Conservation (phyloP, 768 basidiomycete genomes). For the Russula griseocarnosa region DNA sequence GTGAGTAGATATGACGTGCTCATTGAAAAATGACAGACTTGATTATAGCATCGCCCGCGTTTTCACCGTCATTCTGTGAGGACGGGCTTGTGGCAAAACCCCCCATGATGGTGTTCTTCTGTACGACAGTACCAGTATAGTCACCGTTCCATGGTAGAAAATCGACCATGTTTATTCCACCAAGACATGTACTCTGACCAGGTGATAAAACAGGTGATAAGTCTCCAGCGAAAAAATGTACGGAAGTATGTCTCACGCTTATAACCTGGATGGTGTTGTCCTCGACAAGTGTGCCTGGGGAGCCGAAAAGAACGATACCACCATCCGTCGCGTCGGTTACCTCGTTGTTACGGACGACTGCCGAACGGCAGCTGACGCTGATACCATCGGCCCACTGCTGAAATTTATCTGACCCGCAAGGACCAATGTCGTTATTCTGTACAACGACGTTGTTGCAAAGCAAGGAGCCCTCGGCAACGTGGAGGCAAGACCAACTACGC, state of each 20-base stretch:
- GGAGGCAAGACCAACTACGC: slow-evolving; percentile 79
- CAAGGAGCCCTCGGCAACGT: slow-evolving; percentile 65
- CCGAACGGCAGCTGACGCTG: slow-evolving; percentile 63
- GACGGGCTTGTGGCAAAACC: slow-evolving; percentile 54
- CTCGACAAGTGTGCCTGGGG: slow-evolving; percentile 66
- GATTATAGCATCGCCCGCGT: slow-evolving; percentile 57
- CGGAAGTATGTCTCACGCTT: slow-evolving; percentile 43
- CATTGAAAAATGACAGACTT: slow-evolving; percentile 47
- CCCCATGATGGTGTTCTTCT: slow-evolving; percentile 62
- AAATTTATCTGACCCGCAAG: slow-evolving; percentile 60
- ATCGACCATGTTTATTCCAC: slow-evolving; percentile 78
- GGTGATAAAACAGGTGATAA: not conserved
- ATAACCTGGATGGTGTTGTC: slow-evolving; percentile 74
- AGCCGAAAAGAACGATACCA: slow-evolving; percentile 73
- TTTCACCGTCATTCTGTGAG: slow-evolving; percentile 48
- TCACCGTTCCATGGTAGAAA: slow-evolving; percentile 60
- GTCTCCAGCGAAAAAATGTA: not conserved
- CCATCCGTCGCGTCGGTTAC: slow-evolving; percentile 73
- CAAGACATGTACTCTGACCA: slow-evolving; percentile 60
- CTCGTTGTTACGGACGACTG: slow-evolving; percentile 61
- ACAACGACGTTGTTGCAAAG: slow-evolving; percentile 60
- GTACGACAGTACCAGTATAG: slow-evolving; percentile 60
- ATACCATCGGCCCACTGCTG: slow-evolving; percentile 82
- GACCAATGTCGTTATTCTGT: slow-evolving; percentile 81
- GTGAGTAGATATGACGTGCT: slow-evolving; percentile 10